A percentile compares a stretch with the other conserved stretches of the same genome.
Conservation (phyloP, 202 grass and related monocot species). For the Zoysia matrella region DNA sequence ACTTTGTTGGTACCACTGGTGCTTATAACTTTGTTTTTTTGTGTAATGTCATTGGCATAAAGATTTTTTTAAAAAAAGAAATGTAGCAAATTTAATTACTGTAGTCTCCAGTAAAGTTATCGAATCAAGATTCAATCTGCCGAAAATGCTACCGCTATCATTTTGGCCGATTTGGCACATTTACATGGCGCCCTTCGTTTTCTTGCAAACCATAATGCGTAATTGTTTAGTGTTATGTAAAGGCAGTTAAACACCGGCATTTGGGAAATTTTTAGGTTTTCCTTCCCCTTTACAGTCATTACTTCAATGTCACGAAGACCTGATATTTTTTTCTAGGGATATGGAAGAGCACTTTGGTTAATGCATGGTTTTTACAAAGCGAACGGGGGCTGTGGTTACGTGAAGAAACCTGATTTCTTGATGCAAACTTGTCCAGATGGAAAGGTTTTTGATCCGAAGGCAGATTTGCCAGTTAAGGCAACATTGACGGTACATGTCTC, state of each 20-base stretch:
- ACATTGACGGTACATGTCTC: conserved; percentile 65
- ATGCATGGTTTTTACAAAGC: conserved; percentile 95
- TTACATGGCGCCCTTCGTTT: not conserved
- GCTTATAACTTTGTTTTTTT: not conserved
- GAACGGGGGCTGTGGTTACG: conserved; percentile 89
- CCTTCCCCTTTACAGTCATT: not conserved
- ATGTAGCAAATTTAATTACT: conserved; percentile 12
- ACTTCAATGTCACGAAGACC: not conserved
- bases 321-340: conserved; percentile 52
- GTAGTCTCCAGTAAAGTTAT: not conserved
- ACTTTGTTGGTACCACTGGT: not conserved
- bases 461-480: conserved; percentile 72
- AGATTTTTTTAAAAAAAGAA: not conserved
- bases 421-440: conserved; percentile 79
- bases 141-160: not conserved
- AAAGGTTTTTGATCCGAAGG: conserved; percentile 76
- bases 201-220: not conserved
- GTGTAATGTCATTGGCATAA: not conserved
- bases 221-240: not conserved
- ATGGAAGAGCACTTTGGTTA: conserved; percentile 94
- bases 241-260: not conserved
- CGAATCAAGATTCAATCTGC: conserved; percentile 9
- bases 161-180: not conserved
- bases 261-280: not conserved
- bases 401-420: conserved; percentile 95